A percentile compares a stretch with the other conserved stretches of the same genome.
Conservation (phyloP, 768 basidiomycete species). For the Cubamyces sp. region DNA sequence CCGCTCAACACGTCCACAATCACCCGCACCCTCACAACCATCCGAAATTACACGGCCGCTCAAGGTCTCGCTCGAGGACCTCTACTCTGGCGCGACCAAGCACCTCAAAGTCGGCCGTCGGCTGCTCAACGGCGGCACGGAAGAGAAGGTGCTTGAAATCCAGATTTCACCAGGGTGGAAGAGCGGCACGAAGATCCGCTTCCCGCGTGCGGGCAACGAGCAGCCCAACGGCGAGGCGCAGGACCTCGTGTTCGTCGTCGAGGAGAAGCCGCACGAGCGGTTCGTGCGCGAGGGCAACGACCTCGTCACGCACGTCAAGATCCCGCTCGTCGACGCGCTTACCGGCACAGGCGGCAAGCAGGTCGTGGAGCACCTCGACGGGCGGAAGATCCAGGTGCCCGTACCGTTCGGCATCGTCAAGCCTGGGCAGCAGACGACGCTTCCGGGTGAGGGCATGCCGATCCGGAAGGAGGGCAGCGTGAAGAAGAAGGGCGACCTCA, state of each 20-base stretch:
- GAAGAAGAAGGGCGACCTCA: conserved; percentile 80
- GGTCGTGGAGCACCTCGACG: conserved; percentile 76
- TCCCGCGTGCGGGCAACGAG: conserved; percentile 87
- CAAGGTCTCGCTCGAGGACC: conserved; percentile 83
- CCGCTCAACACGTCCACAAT: conserved; percentile 35
- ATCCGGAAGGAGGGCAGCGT: conserved; percentile 76
- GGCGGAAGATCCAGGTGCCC: conserved; percentile 70
- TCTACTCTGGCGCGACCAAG: conserved; percentile 85
- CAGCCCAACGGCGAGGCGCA: conserved; percentile 67
- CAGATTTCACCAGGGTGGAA: conserved; percentile 91
- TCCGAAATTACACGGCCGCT: conserved; percentile 80
- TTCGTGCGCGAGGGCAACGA: conserved; percentile 86
- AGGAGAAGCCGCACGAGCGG: conserved; percentile 84
- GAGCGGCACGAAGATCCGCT: conserved; percentile 92
- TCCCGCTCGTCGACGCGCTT: conserved; percentile 86
- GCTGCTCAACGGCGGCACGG: conserved; percentile 69
- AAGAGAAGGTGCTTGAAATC: conserved; percentile 88
- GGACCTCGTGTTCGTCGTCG: conserved; percentile 96
- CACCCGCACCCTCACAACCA: conserved; percentile 47
- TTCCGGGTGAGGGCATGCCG: conserved; percentile 89
- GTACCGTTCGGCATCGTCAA: conserved; percentile 73
- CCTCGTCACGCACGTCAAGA: conserved; percentile 58
- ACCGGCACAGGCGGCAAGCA: conserved; percentile 58
- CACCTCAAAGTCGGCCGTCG: conserved; percentile 85
- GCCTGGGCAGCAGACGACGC: conserved; percentile 71